phyloP scores from a whole-genome alignment of 768 basidiomycete species.

The Candolleomyces eurysporus region DNA sequence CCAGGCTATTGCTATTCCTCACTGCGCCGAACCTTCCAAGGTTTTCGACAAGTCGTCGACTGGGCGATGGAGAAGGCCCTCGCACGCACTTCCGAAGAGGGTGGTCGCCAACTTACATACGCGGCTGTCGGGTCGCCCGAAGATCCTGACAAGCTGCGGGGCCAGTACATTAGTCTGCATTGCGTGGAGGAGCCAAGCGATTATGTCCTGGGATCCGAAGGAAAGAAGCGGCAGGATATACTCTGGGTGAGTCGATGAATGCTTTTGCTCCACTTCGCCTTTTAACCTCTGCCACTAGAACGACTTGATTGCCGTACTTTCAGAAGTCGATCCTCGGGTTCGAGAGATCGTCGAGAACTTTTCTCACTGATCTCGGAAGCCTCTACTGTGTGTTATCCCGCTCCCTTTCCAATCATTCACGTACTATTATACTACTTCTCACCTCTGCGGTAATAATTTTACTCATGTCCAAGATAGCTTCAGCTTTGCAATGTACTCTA shows the following conservation, averaged over 20 bases:
- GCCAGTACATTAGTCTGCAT: slow-evolving; percentile 26
- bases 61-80: slow-evolving; percentile 30
- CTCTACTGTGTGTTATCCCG: too few species aligned
- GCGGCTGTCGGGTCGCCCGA: slow-evolving; percentile 26
- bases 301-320: not conserved
- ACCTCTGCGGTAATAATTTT: too few species aligned
- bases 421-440: too few species aligned
- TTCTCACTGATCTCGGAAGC: not conserved
- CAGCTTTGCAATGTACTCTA: too few species aligned
- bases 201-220: slow-evolving; percentile 25
- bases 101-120: slow-evolving; percentile 31
- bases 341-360: not conserved
- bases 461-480: too few species aligned
- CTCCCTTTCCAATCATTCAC: too few species aligned
- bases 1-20: slow-evolving; percentile 44
- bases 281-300: not conserved
- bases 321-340: not conserved
- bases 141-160: slow-evolving; percentile 18
- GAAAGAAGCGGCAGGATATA: slow-evolving; percentile 19
- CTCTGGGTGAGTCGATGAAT: slow-evolving; percentile 4
- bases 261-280: not conserved
- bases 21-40: slow-evolving; percentile 23
- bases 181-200: slow-evolving; percentile 27
- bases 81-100: slow-evolving; percentile 38
- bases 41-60: slow-evolving; percentile 12